Evolutionary conservation across 2,329 filamentous ascomycete genomes (phyloP), one percentile per base, ranked within the genome.

Genomic region (Septoria petroselini): DNA sequence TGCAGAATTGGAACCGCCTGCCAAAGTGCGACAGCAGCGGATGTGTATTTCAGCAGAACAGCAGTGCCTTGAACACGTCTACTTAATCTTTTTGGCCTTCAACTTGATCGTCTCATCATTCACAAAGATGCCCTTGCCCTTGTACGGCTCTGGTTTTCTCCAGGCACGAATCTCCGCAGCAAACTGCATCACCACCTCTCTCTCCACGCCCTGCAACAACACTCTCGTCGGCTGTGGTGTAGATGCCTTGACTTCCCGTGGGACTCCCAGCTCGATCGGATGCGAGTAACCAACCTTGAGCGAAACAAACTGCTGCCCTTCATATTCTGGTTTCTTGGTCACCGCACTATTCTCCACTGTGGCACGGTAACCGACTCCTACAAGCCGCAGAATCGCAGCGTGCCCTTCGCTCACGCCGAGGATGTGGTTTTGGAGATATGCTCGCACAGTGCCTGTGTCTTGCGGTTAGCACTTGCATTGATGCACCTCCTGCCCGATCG

Each of bases 81-180:
- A 77, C 62, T 76, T 76, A 62, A 76, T 76, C 68, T 76, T 76
- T 85, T 96, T 98, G 65, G 88, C 86, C 84, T 98, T 98, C 72
- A 98, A 71, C 79, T 86, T 95, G 74, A 98, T 96, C 23, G 90
- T 96, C 79, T 98, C 90, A 57, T 91, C 89, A 66, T 97, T 94
- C 63, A 98, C 85, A 69, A 97, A 98, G 62, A 98, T 95, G 63
- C 93, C 93, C 82, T 98, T 97, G 60, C 93, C 93, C 82, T 98
- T 98, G 73, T 98, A 98, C 58, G 93, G 93, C 74, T 98, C 93
- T 23, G 93, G 93, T 58, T 80, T 81, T 67, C 93, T 84, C 91
- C 91, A 97, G 71, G 77, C 80, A 62, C 89, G 79, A 60, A 98
- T 94, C 62, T 84, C 77, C 0, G 93, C 93, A 14, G 93, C 93